Conservation (phyloP, 139 green algal species). For the Haematococcus sp. region DNA sequence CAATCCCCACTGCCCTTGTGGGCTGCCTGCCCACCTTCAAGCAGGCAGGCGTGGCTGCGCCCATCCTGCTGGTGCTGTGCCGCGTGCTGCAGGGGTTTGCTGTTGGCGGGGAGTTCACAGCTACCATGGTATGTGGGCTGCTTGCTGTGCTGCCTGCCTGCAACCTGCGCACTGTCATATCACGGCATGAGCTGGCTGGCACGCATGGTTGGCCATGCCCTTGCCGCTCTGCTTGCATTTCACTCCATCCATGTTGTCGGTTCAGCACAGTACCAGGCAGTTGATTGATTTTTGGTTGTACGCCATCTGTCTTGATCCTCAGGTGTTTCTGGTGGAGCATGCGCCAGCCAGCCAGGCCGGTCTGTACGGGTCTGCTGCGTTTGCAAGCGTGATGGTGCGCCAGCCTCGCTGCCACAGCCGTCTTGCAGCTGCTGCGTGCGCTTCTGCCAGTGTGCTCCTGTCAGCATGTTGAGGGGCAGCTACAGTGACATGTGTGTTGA, state of each 20-base stretch:
- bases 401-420: too few species aligned
- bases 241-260: too few species aligned
- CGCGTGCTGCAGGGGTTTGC: slow-evolving; percentile 34
- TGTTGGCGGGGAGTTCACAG: slow-evolving; percentile 47
- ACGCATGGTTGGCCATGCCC: too few species aligned
- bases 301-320: too few species aligned
- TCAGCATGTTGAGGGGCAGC: neutral
- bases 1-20: slow-evolving; percentile 34
- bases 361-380: slow-evolving; percentile 27
- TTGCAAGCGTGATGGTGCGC: slow-evolving; percentile 35
- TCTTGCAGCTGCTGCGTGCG: too few species aligned
- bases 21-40: slow-evolving; percentile 45
- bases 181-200: too few species aligned
- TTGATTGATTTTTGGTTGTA: too few species aligned
- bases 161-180: too few species aligned
- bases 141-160: neutral
- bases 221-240: neutral
- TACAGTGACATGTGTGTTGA: neutral
- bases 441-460: too few species aligned
- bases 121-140: slow-evolving; percentile 34
- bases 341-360: slow-evolving; percentile 1
- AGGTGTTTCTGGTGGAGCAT: slow-evolving; percentile 47
- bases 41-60: slow-evolving; percentile 32
- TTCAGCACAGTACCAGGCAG: too few species aligned
- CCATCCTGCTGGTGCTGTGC: slow-evolving; percentile 33